These are phyloP conservation scores for Mortierella sp. DNA, from an alignment of 371 early-diverging fungal genomes.

Conservation along the genomic window DNA sequence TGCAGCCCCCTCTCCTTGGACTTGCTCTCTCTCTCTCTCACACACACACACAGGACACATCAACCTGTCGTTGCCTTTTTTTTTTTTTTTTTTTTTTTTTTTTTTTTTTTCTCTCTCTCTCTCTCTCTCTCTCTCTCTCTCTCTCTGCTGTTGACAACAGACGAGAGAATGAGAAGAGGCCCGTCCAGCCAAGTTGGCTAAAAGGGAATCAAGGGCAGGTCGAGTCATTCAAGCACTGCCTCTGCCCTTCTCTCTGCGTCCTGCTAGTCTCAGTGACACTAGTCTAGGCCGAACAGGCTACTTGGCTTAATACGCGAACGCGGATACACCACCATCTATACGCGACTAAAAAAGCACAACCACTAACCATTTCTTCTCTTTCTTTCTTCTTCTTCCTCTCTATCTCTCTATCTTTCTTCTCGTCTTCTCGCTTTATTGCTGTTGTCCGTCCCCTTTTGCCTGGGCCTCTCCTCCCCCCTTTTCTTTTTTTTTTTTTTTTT, in stretches of 20 bases:
- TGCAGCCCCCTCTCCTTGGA: not conserved
- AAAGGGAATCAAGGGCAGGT: not conserved
- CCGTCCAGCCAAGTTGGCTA: not conserved
- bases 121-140: not conserved
- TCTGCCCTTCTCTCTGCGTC: no score
- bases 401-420: not conserved
- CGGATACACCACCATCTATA: no score
- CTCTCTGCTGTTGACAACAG: not conserved
- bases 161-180: not conserved
- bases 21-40: not conserved
- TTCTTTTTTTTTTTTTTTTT: not conserved
- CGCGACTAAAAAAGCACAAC: not conserved
- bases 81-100: not conserved
- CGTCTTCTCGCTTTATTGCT: not conserved
- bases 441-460: not conserved
- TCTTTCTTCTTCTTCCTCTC: slow-evolving; percentile 10
- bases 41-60: not conserved
- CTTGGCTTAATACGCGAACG: no score
- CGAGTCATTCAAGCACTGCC: not conserved
- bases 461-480: not conserved
- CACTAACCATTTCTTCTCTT: slow-evolving; percentile 10
- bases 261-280: no score
- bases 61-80: not conserved
- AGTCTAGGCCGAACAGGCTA: no score
- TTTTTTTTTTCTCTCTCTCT: slow-evolving; percentile 6